Evolutionary conservation across 306 rosid genomes (phyloP).

Genomic region (Sindora glabra): DNA sequence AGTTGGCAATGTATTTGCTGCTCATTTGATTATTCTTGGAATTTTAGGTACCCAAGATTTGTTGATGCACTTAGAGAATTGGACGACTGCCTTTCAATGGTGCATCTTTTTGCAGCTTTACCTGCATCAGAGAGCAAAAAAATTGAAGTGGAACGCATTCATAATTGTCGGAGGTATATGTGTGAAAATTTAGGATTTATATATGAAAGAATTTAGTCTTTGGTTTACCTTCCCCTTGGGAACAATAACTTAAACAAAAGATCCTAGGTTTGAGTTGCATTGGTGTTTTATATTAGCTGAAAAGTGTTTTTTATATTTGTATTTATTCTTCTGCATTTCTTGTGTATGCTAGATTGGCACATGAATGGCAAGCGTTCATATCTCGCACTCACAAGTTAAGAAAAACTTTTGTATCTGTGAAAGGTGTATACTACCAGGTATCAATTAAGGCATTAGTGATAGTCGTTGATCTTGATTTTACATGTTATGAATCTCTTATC

Average conservation of each 20-base stretch:
- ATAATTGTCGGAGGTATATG: conserved; percentile 66
- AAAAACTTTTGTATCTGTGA: conserved; percentile 78
- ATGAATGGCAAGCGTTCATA: conserved; percentile 89
- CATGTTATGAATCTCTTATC: background rate
- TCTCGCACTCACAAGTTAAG: conserved; percentile 74
- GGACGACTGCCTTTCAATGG: conserved; percentile 89
- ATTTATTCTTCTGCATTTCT: conserved; percentile 2
- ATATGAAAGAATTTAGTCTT: background rate
- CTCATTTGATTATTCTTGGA: background rate
- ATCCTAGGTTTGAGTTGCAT: background rate
- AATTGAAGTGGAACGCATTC: conserved; percentile 60
- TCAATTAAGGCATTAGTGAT: background rate
- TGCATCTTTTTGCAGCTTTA: conserved; percentile 85
- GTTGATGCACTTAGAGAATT: conserved; percentile 85
- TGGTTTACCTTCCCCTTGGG: background rate
- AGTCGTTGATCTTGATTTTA: background rate
- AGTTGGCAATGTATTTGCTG: background rate
- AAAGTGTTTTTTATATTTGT: background rate
- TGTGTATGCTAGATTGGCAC: conserved; percentile 54
- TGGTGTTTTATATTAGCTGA: background rate
- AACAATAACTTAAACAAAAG: background rate
- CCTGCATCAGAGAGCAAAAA: conserved; percentile 67
- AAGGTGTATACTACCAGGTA: conserved; percentile 95
- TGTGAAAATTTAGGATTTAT: background rate
- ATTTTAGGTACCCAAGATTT: conserved; percentile 72